Conservation (phyloP, 169 alveolate genomes). For the Plasmodium knowlesi region DNA sequence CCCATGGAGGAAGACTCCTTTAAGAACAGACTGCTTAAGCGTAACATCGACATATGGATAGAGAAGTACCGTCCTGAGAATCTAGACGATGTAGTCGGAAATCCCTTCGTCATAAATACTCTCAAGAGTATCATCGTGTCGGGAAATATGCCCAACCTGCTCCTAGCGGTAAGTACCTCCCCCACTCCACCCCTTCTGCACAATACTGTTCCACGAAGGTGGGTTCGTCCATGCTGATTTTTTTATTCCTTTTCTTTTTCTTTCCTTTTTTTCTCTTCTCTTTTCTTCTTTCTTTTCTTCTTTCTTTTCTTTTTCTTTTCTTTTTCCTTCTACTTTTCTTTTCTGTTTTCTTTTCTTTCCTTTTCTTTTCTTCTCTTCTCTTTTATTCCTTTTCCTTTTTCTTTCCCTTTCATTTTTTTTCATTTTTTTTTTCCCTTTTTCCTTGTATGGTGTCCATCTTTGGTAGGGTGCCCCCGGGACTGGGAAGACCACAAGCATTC, state of each 20-base stretch:
- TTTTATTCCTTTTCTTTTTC: background rate
- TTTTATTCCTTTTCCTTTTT: no score
- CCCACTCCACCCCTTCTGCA: background rate
- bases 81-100: constrained; percentile 97
- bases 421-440: constrained; percentile 5
- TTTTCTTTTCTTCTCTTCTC: background rate
- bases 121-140: constrained; percentile 93
- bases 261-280: background rate
- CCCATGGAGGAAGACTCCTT: constrained; percentile 63
- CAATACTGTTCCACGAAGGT: background rate
- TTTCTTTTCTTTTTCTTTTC: constrained; percentile 1
- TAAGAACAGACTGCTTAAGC: constrained; percentile 71
- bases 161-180: constrained; percentile 88
- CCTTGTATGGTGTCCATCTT: background rate
- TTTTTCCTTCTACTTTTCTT: background rate
- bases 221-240: background rate
- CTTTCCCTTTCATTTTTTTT: background rate
- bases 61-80: constrained; percentile 98
- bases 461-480: constrained; percentile 99
- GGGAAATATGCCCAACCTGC: constrained; percentile 98
- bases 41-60: constrained; percentile 91
- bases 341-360: no score
- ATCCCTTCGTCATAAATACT: constrained; percentile 92
- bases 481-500: constrained; percentile 99
- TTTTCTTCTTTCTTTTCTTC: background rate